Evolutionary conservation across 2,329 filamentous ascomycete species (phyloP), one percentile per base, ranked within the genome.

Genomic region (Bipolaris sorokiniana): DNA sequence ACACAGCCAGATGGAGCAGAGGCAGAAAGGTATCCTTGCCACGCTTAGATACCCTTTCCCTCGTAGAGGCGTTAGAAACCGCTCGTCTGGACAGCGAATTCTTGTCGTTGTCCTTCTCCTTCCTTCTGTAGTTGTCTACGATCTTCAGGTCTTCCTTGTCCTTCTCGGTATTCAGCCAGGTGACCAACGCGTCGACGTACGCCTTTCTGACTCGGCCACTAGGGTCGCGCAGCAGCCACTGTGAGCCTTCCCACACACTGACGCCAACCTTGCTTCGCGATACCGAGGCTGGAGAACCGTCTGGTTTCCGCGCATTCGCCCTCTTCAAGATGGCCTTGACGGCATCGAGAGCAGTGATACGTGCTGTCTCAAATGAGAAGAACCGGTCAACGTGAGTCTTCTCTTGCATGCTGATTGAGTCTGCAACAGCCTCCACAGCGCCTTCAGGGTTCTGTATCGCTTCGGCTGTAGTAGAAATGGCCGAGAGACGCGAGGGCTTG

Each of bases 231-330:
- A 98, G 80, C 42, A 98, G 85, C 91, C 92, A 97, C 60, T 97
- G 92, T 0, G 93, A 97, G n/a, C 91, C 92, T 76, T 98, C 93
- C 95, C 95, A 99, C 0, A 93, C 90, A 52, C 90, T 85, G 7
- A 96, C 83, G 0, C 90, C 88, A 0, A 96, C 90, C 38, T 83
- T 86, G 72, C 89, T 91, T 61, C 92, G 85, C 5, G 87, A 86
- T 49, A 95, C 84, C 28, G 85, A 85, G 23, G 76, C 78, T 5
- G 70, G 63, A 5, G 70, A 74, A 10, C 75, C 74, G 31, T 77
- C 75, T 7, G 68, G 49, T 81, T 83, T 72, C 34, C 68, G 68
- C 1, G 65, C 64, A 69, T 96, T 96, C 3, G 94, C 92, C 20
- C 96, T 89, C 18, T 89, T 78, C 18, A 99, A 80, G 54, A 97